Evolutionary conservation across 352 stramenopile species (phyloP), one percentile per base, ranked within the genome.

Genomic region (Pythium coloratum): DNA sequence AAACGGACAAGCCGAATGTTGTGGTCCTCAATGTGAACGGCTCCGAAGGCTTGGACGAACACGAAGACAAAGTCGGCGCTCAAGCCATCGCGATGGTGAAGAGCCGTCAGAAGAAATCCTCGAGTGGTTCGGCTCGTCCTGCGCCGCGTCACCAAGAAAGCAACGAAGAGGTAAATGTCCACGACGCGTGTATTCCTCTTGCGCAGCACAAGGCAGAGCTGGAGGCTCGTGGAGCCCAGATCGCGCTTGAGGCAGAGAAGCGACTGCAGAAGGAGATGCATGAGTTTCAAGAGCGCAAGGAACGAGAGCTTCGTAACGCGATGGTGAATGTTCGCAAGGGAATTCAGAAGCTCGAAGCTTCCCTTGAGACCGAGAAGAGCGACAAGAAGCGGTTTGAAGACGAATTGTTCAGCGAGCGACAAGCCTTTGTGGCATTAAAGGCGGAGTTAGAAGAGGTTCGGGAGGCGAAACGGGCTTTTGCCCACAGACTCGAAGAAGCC

Each of bases 251-350:
- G 40, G 70, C 70, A 1, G 82, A 92, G 55, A 76, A 89, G 53
- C 62, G 71, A 6, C 40, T 88, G 9, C 79, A 90, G 53, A 80
- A 78, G 26, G 64, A 81, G 2, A 76, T 89, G 34, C 66, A 76
- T 8, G 78, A 92, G n/a, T 89, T 87, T 13, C 76, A 91, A 64
- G 71, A 81, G 20, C 70, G 74, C 13, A 92, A 92, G 57, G 82
- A 91, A 46, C 71, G 68, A 30, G 84, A 92, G 57, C 80, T 91
- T 42, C 77, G 81, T 1, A 76, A 78, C 28, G 84, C 81, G 1
- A 90, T 92, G 82, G 81, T 87, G 3, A 92, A 88, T 46, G 78
- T 92, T 36, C 75, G 84, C 12, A 89, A 84, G 53, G 82, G 82
- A 0, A 91, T 91, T 56, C 82, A 88, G 20, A 92, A 90, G 59